phyloP scores from a whole-genome alignment of 345 rosid genomes.

The Ailanthus altissimus region DNA sequence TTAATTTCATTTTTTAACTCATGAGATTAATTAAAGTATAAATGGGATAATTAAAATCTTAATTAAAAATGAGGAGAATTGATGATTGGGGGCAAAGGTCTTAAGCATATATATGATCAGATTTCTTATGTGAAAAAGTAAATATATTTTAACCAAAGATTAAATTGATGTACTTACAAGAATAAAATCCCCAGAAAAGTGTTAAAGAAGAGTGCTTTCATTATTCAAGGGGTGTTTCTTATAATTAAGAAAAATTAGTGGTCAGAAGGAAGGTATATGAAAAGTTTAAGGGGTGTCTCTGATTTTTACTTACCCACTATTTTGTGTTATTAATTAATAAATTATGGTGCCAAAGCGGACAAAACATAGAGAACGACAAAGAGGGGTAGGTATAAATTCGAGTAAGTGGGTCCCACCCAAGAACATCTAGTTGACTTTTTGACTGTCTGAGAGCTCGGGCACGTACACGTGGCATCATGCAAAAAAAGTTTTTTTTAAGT shows the following conservation, averaged over 20 bases:
- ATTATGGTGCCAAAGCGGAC: neutral
- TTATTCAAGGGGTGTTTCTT: neutral
- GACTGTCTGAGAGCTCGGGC: neutral
- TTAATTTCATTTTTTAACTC: no score
- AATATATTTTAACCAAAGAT: no score
- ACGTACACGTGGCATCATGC: slow-evolving; percentile 4
- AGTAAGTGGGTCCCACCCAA: neutral
- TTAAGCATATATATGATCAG: no score
- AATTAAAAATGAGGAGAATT: no score
- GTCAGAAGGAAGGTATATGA: neutral
- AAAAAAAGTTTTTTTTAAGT: neutral
- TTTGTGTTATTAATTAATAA: neutral
- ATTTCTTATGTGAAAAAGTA: neutral
- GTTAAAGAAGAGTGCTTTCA: neutral
- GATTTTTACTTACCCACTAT: neutral
- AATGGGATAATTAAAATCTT: no score
- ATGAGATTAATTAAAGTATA: no score
- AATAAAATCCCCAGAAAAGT: neutral
- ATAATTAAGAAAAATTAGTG: neutral
- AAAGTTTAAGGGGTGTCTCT: neutral
- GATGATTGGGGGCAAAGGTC: no score
- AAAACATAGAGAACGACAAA: neutral
- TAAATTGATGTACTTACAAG: no score
- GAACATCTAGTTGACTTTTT: neutral
- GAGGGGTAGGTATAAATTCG: neutral